Evolutionary conservation across 2,329 filamentous ascomycete species (phyloP), one percentile per base, ranked within the genome.

Genomic region (Cordyceps militaris): DNA sequence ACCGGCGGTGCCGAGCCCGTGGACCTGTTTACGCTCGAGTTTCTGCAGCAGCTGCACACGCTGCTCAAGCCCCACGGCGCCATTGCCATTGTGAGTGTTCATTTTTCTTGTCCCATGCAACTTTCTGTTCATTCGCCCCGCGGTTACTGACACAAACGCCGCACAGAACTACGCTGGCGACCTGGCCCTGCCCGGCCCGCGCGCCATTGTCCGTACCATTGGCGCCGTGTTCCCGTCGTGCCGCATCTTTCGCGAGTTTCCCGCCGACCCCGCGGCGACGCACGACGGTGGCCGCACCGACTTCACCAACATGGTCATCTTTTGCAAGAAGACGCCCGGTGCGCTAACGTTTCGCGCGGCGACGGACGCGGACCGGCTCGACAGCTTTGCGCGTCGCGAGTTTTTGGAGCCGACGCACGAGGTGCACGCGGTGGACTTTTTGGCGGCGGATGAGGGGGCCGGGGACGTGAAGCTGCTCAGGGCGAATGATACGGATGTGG

Each of bases 251-350:
- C 87, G 94, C 61, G 94, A 99, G 73, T 79, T 81, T 26, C 78
- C 83, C 4, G 4, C 71, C 73, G 1, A 73, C 75, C 8, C 68
- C 74, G 43, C 71, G 76, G 44, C 43, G 4, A 34, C 32, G 4
- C 36, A 56, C 23, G 54, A 23, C 32, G 54, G 44, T n/a, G n/a
- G n/a, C n/a, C n/a, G n/a, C 2, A 73, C 75, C 28, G 89, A 96
- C 67, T 97, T 97, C 70, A 90, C 91, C 69, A 99, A 99, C 76
- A 91, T 97, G 82, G 89, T 97, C 48, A 85, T 97, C 60, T 97
- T 97, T 76, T 99, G 94, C 78, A 85, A 83, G 59, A 93, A 91
- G 73, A 77, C 74, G 11, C 59, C 61, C 24, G 66, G 66, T 3
- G 65, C 73, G 0, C 73, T 91, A 38, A 74, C 68, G 0, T 97